These are phyloP conservation scores for Lodderomyces oxycetoniae DNA, from an alignment of 1,139 yeast genomes.

Conservation along the genomic window DNA sequence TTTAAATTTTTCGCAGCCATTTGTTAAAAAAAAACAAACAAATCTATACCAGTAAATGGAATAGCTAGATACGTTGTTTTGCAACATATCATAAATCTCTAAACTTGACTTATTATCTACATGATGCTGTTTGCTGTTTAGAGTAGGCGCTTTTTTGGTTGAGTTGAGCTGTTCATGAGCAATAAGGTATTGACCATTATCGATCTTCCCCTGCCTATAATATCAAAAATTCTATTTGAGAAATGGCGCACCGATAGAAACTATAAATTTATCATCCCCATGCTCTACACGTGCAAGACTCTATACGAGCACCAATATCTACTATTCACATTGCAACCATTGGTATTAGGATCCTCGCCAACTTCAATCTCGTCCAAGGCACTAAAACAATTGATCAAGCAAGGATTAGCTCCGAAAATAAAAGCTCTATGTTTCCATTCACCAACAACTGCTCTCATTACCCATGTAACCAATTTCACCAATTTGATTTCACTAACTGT, in stretches of 20 bases:
- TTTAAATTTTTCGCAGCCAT: no score
- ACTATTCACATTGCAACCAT: constrained; percentile 14
- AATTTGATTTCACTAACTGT: constrained; percentile 4
- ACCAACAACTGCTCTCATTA: not conserved
- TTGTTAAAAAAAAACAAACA: no score
- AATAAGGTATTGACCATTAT: no score
- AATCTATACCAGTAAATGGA: no score
- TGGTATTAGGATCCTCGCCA: constrained; percentile 4
- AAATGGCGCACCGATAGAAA: constrained; percentile 7
- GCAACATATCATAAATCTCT: no score
- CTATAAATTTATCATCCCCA: constrained; percentile 8
- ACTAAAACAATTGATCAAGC: constrained; percentile 1
- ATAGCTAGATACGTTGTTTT: no score
- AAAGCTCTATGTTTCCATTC: not conserved
- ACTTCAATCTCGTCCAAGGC: not conserved
- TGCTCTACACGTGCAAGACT: constrained; percentile 15
- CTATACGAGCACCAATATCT: constrained; percentile 13
- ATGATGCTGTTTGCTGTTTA: no score
- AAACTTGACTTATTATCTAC: no score
- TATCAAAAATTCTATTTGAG: constrained; percentile 15
- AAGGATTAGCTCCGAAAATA: constrained; percentile 2
- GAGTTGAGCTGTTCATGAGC: no score
- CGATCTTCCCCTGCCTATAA: constrained; percentile 16
- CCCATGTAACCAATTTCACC: constrained; percentile 2
- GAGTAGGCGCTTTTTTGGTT: no score